Conservation (phyloP, 139 green algal genomes). For the Chlorella sorokiniana region DNA sequence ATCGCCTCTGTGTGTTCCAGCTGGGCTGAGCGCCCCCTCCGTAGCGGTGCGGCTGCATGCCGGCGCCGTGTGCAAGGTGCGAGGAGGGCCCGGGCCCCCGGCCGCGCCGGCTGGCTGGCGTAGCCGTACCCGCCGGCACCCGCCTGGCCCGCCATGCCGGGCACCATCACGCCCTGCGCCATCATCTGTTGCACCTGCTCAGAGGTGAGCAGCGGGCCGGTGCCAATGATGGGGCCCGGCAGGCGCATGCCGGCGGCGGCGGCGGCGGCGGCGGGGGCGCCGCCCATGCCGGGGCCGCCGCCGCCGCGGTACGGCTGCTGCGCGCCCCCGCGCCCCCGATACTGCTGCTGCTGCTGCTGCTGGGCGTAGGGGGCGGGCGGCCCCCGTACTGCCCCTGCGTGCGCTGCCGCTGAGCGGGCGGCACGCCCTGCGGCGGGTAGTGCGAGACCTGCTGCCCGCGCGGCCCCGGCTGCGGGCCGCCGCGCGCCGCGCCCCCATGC, state of each 20-base stretch:
- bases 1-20: slow-evolving; percentile 9
- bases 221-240: background rate
- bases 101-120: background rate
- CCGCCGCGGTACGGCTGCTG: slow-evolving; percentile 6
- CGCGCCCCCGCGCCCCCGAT: background rate
- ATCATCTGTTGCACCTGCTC: slow-evolving; percentile 17
- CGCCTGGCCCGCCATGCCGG: background rate
- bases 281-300: background rate
- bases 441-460: background rate
- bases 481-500: background rate
- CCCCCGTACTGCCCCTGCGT: slow-evolving; percentile 26
- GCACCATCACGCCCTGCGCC: background rate
- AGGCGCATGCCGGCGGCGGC: slow-evolving; percentile 8
- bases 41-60: background rate
- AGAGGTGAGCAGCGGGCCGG: background rate
- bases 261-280: background rate
- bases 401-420: slow-evolving; percentile 24
- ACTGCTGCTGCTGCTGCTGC: background rate
- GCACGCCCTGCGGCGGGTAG: background rate
- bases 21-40: slow-evolving; percentile 2
- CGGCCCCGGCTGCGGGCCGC: background rate
- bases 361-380: background rate
- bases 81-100: background rate
- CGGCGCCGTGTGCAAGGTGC: no score
- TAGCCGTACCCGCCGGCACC: background rate